A percentile compares a stretch with the other conserved stretches of the same genome.
Conservation (phyloP, 345 rosid genomes). For the Salix dunnii region DNA sequence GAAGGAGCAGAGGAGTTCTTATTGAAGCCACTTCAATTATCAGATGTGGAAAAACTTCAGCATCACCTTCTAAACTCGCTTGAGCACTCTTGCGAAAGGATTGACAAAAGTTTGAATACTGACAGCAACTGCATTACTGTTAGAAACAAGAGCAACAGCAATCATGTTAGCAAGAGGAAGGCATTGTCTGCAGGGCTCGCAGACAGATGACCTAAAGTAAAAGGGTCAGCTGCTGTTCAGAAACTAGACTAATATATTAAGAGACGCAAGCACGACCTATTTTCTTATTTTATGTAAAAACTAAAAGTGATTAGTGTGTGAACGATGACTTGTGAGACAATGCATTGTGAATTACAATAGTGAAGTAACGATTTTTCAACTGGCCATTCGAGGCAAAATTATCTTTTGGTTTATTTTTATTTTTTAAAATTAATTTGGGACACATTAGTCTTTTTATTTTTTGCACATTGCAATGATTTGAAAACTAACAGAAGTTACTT, state of each 20-base stretch:
- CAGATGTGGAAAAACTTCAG: slow-evolving; percentile 51
- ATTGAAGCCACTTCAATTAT: slow-evolving; percentile 46
- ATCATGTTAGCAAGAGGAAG: slow-evolving; percentile 36
- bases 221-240: slow-evolving; percentile 32
- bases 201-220: slow-evolving; percentile 35
- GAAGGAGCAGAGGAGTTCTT: slow-evolving; percentile 61
- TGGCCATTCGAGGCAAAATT: too few species aligned
- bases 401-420: too few species aligned
- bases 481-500: too few species aligned
- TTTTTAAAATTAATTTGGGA: too few species aligned
- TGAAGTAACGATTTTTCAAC: too few species aligned
- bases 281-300: background rate
- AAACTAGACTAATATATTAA: background rate
- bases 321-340: too few species aligned
- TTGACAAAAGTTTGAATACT: background rate
- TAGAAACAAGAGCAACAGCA: slow-evolving; percentile 4
- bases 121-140: background rate
- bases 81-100: slow-evolving; percentile 11
- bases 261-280: background rate
- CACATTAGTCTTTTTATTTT: too few species aligned
- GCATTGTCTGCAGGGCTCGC: slow-evolving; percentile 33
- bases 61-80: slow-evolving; percentile 39
- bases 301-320: too few species aligned
- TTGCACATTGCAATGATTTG: too few species aligned
- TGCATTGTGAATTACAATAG: too few species aligned